Conservation (phyloP, 345 rosid genomes). For the Citrus australasica region DNA sequence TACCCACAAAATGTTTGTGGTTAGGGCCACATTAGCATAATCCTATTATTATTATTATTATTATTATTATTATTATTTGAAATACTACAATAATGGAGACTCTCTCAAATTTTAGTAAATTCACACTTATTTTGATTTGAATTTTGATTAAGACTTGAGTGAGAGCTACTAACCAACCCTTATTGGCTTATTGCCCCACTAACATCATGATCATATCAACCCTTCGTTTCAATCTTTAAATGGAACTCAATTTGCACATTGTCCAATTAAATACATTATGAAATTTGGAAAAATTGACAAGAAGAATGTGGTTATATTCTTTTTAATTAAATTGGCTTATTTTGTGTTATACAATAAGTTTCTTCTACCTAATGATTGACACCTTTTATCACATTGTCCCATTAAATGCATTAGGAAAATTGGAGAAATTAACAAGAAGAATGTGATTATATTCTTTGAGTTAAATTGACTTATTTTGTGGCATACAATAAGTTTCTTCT, state of each 20-base stretch:
- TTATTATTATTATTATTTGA: too few relatives aligned
- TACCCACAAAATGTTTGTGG: background rate
- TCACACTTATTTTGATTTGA: background rate
- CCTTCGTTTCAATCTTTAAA: background rate
- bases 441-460: background rate
- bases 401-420: background rate
- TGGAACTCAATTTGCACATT: background rate
- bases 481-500: background rate
- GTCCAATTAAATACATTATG: background rate
- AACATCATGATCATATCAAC: background rate
- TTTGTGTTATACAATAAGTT: background rate
- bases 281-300: background rate
- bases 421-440: background rate
- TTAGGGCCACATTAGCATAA: background rate
- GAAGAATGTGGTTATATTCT: background rate
- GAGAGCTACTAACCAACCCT: background rate
- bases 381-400: background rate
- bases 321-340: too few relatives aligned
- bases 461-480: background rate
- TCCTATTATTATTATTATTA: too few relatives aligned
- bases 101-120: background rate
- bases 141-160: background rate
- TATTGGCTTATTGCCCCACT: background rate
- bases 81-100: too few relatives aligned
- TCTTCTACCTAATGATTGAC: background rate